Percentiles rank a stretch among this genome's conserved stretches.
Evolutionary conservation across 2,329 filamentous ascomycete species (phyloP).

Genomic region (Pyrenophora tritici-repentis): DNA sequence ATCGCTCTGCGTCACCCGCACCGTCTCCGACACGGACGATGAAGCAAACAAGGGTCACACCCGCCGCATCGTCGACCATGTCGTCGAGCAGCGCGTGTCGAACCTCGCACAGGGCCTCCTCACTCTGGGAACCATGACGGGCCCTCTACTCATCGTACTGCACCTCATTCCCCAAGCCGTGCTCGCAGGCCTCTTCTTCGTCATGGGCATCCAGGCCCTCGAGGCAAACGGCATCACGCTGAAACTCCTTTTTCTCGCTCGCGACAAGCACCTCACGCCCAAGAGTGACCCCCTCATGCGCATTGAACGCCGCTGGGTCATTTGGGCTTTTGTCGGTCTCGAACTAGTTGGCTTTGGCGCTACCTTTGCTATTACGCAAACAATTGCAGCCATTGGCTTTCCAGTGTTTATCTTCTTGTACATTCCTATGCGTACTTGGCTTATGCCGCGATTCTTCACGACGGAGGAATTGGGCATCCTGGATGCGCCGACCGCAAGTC

Average conservation of each 20-base stretch:
- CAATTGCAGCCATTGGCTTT: constrained; percentile 64
- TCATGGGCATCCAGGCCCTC: constrained; percentile 60
- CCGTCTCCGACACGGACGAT: constrained; percentile 48
- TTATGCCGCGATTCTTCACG: constrained; percentile 58
- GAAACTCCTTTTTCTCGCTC: constrained; percentile 57
- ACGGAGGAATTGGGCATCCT: constrained; percentile 55
- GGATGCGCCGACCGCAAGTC: constrained; percentile 60
- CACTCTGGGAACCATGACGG: constrained; percentile 62
- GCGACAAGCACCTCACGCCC: constrained; percentile 55
- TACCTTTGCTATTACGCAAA: constrained; percentile 64
- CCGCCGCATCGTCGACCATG: constrained; percentile 51
- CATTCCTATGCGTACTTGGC: constrained; percentile 58
- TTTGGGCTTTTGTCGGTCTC: constrained; percentile 57
- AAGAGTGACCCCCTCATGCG: constrained; percentile 54
- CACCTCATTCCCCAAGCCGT: constrained; percentile 61
- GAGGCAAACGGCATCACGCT: constrained; percentile 59
- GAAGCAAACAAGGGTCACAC: constrained; percentile 51
- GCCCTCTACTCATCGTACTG: constrained; percentile 58
- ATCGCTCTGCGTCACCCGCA: constrained; percentile 52
- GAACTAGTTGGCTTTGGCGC: constrained; percentile 59
- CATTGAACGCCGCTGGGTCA: constrained; percentile 51
- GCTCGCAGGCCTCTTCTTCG: constrained; percentile 63
- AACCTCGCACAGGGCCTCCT: constrained; percentile 61
- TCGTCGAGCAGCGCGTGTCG: constrained; percentile 62
- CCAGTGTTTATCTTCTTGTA: constrained; percentile 62